Conservation (phyloP, 2,329 filamentous ascomycete species). For the Penicillium brasilianum region DNA sequence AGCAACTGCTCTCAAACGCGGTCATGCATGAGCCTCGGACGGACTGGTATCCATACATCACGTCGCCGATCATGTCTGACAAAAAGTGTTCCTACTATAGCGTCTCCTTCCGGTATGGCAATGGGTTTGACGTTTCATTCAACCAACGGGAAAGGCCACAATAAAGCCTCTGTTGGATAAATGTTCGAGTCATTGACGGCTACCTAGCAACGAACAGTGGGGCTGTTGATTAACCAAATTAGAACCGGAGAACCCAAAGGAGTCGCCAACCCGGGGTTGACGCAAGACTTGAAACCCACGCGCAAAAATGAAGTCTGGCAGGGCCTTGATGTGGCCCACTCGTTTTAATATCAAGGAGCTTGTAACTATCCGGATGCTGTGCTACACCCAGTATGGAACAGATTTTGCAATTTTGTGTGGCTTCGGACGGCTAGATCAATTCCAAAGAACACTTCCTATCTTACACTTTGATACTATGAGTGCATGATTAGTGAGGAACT, state of each 20-base stretch:
- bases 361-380: conserved; percentile 14
- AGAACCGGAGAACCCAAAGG: not conserved
- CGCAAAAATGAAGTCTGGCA: conserved; percentile 7
- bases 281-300: conserved; percentile 5
- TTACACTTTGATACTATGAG: conserved; percentile 2
- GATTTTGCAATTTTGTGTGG: conserved; percentile 1
- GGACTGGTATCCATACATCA: conserved; percentile 18
- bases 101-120: conserved; percentile 10
- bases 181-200: not conserved
- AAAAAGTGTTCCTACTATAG: conserved; percentile 10
- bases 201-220: conserved; percentile 6
- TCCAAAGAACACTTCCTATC: not conserved
- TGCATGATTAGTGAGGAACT: not conserved
- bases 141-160: not conserved
- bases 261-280: not conserved
- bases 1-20: conserved; percentile 12
- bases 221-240: not conserved
- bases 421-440: conserved; percentile 1
- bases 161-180: not conserved
- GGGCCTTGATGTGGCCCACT: conserved; percentile 7
- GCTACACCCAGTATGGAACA: conserved; percentile 7
- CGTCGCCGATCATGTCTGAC: conserved; percentile 19
- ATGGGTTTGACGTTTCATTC: conserved; percentile 11
- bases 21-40: conserved; percentile 16
- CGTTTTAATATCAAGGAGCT: conserved; percentile 10